Base-by-base conservation (phyloP, 1,284 basidiomycete species). In the Malassezia obtusa region DNA sequence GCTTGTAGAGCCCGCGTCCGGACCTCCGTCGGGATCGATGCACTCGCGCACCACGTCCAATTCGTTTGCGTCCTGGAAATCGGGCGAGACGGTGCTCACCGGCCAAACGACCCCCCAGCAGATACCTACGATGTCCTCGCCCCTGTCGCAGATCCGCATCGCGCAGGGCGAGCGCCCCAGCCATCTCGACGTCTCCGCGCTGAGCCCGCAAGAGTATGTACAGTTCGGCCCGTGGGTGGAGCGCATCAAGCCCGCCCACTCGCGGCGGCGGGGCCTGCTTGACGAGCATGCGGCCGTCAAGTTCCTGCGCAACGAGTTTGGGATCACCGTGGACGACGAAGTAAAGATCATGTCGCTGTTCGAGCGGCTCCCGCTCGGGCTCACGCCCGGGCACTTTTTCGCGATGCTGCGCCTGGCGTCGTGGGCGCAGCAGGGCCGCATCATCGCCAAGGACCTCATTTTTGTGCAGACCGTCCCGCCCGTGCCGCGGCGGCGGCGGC, bases 311-410 rank as follows among this genome's bases (percentile, higher is more conserved):
- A 57, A 63, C 17, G 63, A 71, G 26, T 66, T 67, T 41, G 63
- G 58, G 30, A 61, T 73, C 40, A 51, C 55, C 15, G 61, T 68
- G 26, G 59, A 67, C 19, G 63, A 73, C 35, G 71, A 73, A 45
- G 59, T 68, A n/a, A 64, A 65, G 60, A 73, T 73, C 31, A 47
- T 73, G 43, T 67, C 70, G 10, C 61, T 72, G 19, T 72, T 73
- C 56, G 71, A 73, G 43, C 59, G 69, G 25, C 64, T 64, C 0
- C 69, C 71, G 0, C 45, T 65, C 4, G 71, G 71, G 15, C 60
- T 73, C 10, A 59, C 49, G 10, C 54, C 63, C 1, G 71, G 70
- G 19, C 67, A 72, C 51, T 66, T 73, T 35, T 73, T 61, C 40
- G 71, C 71, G 15, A 63, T 71, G 58, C 54, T 73, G 21, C 60